These are phyloP conservation scores for Penstemon barbatus DNA, from an alignment of 257 asterid species.

Conservation along the genomic window DNA sequence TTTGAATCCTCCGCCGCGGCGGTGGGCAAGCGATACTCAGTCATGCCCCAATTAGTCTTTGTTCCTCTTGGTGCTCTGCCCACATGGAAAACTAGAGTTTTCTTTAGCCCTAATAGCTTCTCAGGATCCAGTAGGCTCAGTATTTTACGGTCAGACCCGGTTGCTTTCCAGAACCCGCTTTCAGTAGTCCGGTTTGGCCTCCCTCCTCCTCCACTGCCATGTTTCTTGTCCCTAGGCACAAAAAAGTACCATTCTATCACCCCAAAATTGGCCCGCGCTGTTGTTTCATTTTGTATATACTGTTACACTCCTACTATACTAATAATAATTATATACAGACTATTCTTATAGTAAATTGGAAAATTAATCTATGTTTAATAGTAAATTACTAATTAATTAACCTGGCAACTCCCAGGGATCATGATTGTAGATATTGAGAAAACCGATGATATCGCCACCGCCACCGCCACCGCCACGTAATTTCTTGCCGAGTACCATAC, in stretches of 20 bases:
- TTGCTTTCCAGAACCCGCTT: constrained; percentile 83
- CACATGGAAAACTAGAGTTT: constrained; percentile 69
- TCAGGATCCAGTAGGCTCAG: constrained; percentile 44
- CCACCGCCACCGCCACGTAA: too few species aligned
- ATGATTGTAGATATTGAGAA: constrained; percentile 60
- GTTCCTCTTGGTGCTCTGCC: constrained; percentile 89
- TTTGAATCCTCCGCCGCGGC: too few species aligned
- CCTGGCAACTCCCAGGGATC: constrained; percentile 80
- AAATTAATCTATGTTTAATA: too few species aligned
- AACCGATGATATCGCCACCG: constrained; percentile 58
- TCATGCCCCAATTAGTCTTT: too few species aligned
- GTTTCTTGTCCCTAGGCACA: constrained; percentile 62
- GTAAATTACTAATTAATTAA: too few species aligned
- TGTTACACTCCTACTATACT: too few species aligned
- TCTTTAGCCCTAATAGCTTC: constrained; percentile 54
- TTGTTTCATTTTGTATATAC: not conserved
- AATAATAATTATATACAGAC: too few species aligned
- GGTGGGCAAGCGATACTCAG: too few species aligned
- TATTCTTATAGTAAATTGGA: not conserved
- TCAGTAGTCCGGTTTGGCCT: constrained; percentile 69
- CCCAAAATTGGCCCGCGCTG: constrained; percentile 69
- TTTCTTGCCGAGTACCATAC: constrained; percentile 41
- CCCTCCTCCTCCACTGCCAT: constrained; percentile 75
- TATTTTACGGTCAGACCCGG: constrained; percentile 75
- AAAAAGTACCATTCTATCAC: constrained; percentile 85